Percentiles rank a stretch among this genome's conserved stretches.
Conservation (phyloP, 768 basidiomycete species). For the Lactifluus hygrophoroides region DNA sequence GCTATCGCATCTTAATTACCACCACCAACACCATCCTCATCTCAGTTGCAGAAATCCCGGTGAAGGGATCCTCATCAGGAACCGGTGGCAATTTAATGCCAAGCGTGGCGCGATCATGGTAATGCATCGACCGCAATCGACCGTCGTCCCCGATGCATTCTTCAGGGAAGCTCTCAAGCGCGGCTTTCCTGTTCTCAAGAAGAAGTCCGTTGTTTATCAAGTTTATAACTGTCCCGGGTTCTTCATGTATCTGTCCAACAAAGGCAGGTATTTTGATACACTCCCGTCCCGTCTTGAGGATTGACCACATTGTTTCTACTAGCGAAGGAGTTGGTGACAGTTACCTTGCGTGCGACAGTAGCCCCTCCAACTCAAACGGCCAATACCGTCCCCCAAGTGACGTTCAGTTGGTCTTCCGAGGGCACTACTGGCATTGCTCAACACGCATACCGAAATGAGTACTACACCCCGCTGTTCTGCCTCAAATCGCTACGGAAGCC, state of each 20-base stretch:
- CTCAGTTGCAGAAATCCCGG: neutral
- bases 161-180: neutral
- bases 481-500: neutral
- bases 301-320: neutral
- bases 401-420: neutral
- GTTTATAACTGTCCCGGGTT: conserved; percentile 1
- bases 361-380: neutral
- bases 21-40: neutral
- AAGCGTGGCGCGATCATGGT: conserved; percentile 12
- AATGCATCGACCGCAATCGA: neutral
- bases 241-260: conserved; percentile 11
- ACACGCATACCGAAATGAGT: neutral
- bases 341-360: neutral
- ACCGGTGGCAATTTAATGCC: conserved; percentile 1
- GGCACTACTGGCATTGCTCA: conserved; percentile 5
- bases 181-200: neutral
- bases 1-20: neutral
- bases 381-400: neutral
- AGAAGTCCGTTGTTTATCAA: neutral
- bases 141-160: neutral
- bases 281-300: neutral
- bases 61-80: neutral
- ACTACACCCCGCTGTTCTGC: conserved; percentile 6
- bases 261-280: neutral
- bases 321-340: conserved; percentile 1